Base-by-base conservation (phyloP, 1,284 basidiomycete genomes). In the Hypsizygus ulmarius region DNA sequence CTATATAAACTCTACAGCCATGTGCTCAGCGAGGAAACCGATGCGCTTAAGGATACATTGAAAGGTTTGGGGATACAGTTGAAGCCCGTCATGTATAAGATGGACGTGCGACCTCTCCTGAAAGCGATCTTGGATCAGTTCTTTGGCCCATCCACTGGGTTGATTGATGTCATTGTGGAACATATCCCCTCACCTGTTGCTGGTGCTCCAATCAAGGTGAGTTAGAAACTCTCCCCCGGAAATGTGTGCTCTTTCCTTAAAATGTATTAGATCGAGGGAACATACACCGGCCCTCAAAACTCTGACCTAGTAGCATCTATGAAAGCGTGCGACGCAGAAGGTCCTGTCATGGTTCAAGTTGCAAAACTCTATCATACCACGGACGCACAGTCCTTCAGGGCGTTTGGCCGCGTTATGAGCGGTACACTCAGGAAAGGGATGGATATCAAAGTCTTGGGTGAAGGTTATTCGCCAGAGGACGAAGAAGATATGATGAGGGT, bases 1-100 rank as follows among this genome's bases (percentile, higher is more conserved):
- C 69, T 99, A 41, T 99, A 99, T 77, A 99, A 99, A 73, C 79
- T 99, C 29, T 99, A 99, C 70, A 93, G 89, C 51, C 79, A 93
- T 65, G 97, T 98, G 2, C 71, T 99, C 43, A 95, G 93, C 57
- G 90, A 94, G 64, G 93, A 98, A 59, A 88, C 89, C 0, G 90
- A 90, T 8, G 77, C 78, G 32, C 78, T 99, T 39, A 88, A 86
- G 63, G 77, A 76, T 45, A 98, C 95, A 1, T 74, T 99, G n/a
- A 74, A 74, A 5, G 73, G 76, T 11, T 76, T 99, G 30, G 84
- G 85, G 3, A 99, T 99, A 61, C 78, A 82, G 40, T 74, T 99
- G 57, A 97, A 96, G 69, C 90, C 93, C 0, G 78, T 94, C 33
- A 91, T 92, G 78, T 99, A 88, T 78, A 98, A 98, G 75, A 96